These are phyloP conservation scores for Firmiana major DNA, from an alignment of 345 rosid species.

Conservation along the genomic window DNA sequence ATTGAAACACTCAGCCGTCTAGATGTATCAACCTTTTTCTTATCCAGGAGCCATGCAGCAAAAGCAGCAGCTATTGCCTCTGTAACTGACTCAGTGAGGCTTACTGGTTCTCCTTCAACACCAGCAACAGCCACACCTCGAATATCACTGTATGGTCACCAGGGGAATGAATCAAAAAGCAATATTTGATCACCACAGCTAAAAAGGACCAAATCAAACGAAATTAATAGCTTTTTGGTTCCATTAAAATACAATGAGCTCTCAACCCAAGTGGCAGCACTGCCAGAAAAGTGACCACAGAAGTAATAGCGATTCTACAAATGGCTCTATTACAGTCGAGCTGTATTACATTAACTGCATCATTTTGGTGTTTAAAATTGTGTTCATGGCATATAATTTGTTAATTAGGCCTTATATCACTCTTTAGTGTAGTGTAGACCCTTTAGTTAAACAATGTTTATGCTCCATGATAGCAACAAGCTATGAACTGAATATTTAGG, in stretches of 20 bases:
- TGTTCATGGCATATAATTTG: background rate
- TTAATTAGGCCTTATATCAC: background rate
- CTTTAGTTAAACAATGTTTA: background rate
- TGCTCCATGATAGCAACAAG: background rate
- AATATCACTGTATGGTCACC: constrained; percentile 58
- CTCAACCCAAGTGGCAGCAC: background rate
- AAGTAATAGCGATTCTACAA: background rate
- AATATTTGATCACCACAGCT: background rate
- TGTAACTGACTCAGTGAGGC: constrained; percentile 71
- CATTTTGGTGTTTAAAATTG: background rate
- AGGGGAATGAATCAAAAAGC: constrained; percentile 4
- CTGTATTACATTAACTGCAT: background rate
- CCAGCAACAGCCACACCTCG: constrained; percentile 94
- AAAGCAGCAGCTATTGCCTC: constrained; percentile 96
- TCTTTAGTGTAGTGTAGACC: background rate
- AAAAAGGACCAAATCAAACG: background rate
- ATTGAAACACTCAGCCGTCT: constrained; percentile 55
- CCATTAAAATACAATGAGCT: too few species aligned
- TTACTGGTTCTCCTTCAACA: constrained; percentile 88
- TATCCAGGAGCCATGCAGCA: constrained; percentile 78
- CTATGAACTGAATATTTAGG: background rate
- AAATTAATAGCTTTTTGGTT: background rate
- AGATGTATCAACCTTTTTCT: constrained; percentile 49
- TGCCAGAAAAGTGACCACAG: background rate
- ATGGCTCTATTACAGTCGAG: background rate